A percentile compares a stretch with the other conserved stretches of the same genome.
Conservation (phyloP, 192 early-diverging fungal species). For the Coemansia sp. region DNA sequence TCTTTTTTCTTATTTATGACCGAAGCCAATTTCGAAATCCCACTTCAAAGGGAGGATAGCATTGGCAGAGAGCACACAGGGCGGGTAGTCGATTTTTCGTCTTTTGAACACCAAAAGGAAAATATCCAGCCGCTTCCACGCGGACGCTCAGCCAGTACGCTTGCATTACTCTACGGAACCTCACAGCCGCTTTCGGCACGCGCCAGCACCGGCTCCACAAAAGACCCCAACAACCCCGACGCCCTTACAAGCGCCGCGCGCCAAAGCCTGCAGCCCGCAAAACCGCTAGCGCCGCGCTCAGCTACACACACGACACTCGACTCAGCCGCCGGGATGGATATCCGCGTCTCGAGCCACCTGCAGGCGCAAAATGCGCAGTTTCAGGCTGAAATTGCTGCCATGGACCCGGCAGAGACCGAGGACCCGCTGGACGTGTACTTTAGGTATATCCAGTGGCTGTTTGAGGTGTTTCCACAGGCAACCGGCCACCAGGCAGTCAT, state of each 20-base stretch:
- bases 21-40: conserved; percentile 2
- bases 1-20: conserved; percentile 8
- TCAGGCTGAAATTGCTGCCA: conserved; percentile 25
- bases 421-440: conserved; percentile 62
- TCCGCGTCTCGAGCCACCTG: conserved; percentile 16
- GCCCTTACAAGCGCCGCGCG: conserved; percentile 3
- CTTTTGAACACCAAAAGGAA: conserved; percentile 72
- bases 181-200: not conserved
- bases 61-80: not conserved
- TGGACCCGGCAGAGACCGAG: conserved; percentile 29
- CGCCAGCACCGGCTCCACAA: not conserved
- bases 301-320: not conserved
- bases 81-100: conserved; percentile 35
- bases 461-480: conserved; percentile 60
- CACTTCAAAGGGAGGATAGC: not conserved
- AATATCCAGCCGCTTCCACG: conserved; percentile 66
- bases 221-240: not conserved
- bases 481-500: conserved; percentile 52
- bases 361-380: conserved; percentile 39
- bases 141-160: conserved; percentile 60
- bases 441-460: conserved; percentile 60
- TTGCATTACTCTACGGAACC: conserved; percentile 36
- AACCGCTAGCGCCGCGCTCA: not conserved
- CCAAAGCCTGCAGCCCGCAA: conserved; percentile 21
- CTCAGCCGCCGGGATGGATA: not conserved